Evolutionary conservation across 2,329 filamentous ascomycete species (phyloP).

Genomic region (Alternaria ethzedia): DNA sequence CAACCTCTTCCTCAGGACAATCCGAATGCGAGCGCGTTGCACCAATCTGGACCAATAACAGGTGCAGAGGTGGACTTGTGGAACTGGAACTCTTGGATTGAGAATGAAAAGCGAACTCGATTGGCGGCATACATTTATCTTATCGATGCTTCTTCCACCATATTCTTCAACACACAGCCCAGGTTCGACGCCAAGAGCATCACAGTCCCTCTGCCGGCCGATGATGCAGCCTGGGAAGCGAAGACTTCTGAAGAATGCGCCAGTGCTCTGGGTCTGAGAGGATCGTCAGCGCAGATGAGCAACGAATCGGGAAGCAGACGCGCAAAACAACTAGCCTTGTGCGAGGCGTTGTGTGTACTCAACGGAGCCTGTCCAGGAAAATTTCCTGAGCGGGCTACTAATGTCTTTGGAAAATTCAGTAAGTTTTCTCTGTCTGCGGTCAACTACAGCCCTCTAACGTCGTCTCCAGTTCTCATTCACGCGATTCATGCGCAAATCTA

Average conservation of each 20-base stretch:
- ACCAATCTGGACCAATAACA: constrained; percentile 58
- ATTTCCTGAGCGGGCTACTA: constrained; percentile 70
- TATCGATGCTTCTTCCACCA: constrained; percentile 67
- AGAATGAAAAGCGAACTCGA: constrained; percentile 72
- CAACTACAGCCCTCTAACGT: constrained; percentile 11
- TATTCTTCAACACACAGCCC: constrained; percentile 74
- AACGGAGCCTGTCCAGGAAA: constrained; percentile 64
- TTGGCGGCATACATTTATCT: constrained; percentile 70
- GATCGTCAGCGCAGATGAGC: constrained; percentile 60
- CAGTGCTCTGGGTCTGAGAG: constrained; percentile 68
- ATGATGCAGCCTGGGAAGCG: constrained; percentile 78
- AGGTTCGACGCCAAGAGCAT: constrained; percentile 70
- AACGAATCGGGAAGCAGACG: constrained; percentile 70
- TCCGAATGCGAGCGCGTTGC: constrained; percentile 64
- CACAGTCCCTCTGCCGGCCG: constrained; percentile 70
- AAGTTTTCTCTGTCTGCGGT: constrained; percentile 3
- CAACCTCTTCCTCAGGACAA: constrained; percentile 58
- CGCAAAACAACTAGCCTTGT: constrained; percentile 69
- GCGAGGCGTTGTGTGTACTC: constrained; percentile 66
- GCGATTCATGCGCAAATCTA: constrained; percentile 69
- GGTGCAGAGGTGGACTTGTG: constrained; percentile 60
- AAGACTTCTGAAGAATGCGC: constrained; percentile 65
- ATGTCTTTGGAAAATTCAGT: constrained; percentile 73
- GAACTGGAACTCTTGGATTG: constrained; percentile 71
- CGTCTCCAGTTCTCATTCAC: constrained; percentile 65